These are phyloP conservation scores for Zymoseptoria tritici DNA, from an alignment of 2,329 filamentous ascomycete genomes.

Conservation along the genomic window DNA sequence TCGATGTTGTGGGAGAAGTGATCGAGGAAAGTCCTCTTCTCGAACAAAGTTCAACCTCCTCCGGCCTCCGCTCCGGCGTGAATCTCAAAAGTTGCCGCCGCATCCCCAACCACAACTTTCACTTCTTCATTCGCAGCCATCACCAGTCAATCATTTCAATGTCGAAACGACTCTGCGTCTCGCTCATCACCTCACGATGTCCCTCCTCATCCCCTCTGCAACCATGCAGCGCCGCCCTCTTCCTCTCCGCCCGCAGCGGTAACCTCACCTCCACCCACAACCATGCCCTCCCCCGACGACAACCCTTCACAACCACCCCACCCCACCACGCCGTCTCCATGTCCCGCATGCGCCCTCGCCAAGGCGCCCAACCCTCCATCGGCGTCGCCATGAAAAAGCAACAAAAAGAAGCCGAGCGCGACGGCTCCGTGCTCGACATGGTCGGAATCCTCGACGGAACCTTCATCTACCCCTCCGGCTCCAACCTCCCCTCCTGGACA, in stretches of 20 bases:
- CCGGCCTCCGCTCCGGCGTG: neutral
- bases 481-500: slow-evolving; percentile 18
- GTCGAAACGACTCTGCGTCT: slow-evolving; percentile 18
- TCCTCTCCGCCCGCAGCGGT: slow-evolving; percentile 6
- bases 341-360: slow-evolving; percentile 4
- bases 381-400: slow-evolving; percentile 29
- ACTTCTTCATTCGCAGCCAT: neutral
- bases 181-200: slow-evolving; percentile 11
- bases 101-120: neutral
- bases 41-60: neutral
- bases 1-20: neutral
- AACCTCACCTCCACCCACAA: slow-evolving; percentile 1
- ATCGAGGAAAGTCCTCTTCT: neutral
- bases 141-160: slow-evolving; percentile 5
- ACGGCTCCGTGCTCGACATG: slow-evolving; percentile 30
- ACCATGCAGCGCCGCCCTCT: slow-evolving; percentile 7
- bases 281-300: slow-evolving; percentile 2
- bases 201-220: slow-evolving; percentile 5
- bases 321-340: slow-evolving; percentile 2
- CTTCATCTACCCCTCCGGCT: slow-evolving; percentile 25
- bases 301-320: slow-evolving; percentile 15
- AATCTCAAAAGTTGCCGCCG: neutral
- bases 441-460: slow-evolving; percentile 38
- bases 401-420: slow-evolving; percentile 28
- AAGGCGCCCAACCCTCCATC: slow-evolving; percentile 34